Conservation (phyloP, 768 basidiomycete species). For the Chlorophyllum brunneum region DNA sequence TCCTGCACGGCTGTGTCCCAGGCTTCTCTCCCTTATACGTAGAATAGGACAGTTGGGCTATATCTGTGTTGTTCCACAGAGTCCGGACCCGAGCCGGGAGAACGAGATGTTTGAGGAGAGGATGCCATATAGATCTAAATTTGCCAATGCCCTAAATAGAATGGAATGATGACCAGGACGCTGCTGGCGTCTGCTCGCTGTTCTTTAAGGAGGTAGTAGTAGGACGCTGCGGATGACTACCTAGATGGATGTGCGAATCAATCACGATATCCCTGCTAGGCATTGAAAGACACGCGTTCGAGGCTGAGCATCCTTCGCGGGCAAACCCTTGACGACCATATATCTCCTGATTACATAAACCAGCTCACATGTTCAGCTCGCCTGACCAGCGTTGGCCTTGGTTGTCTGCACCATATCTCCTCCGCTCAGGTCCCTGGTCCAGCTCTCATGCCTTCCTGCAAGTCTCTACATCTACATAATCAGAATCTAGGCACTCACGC, state of each 20-base stretch:
- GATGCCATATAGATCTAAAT: background rate
- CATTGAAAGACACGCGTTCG: background rate
- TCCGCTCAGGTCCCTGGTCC: background rate
- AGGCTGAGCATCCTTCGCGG: background rate
- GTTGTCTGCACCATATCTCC: conserved; percentile 4
- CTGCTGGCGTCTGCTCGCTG: background rate
- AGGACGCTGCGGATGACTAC: background rate
- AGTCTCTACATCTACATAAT: conserved; percentile 10
- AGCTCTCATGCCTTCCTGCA: conserved; percentile 32
- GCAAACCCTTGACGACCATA: conserved; percentile 6
- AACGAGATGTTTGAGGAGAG: background rate
- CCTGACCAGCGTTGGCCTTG: background rate
- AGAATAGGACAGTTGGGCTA: background rate
- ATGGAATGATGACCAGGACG: background rate
- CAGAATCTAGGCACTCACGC: conserved; percentile 8
- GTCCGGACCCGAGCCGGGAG: conserved; percentile 5
- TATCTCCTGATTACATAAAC: background rate
- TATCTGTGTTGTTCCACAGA: conserved; percentile 9
- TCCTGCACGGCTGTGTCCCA: conserved; percentile 1
- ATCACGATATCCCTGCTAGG: background rate
- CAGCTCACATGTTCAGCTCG: background rate
- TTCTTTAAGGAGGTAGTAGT: conserved; percentile 1
- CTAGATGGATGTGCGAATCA: background rate
- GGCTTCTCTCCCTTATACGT: background rate
- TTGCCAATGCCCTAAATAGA: conserved; percentile 6